Base-by-base conservation (phyloP, 805 yeast species). In the Candida cerambycidarum region DNA sequence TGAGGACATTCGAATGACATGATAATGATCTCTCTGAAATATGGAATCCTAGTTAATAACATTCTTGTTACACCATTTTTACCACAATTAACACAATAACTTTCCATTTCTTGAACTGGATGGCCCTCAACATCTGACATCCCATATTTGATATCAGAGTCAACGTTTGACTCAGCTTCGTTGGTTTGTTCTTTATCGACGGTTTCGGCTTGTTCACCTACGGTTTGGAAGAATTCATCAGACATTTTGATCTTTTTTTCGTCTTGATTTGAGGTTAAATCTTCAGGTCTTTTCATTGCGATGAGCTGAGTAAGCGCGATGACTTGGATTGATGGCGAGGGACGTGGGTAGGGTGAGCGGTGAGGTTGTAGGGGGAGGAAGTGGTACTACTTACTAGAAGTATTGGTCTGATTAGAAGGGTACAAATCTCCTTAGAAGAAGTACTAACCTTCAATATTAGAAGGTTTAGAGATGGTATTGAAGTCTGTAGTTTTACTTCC, bases 1-100 rank as follows among this genome's bases (percentile, higher is more conserved):
- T 90, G 97, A 19, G 93, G 92, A 65, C 99, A 93, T 52, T 83
- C 87, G 63, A 93, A 93, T 1, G 97, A 89, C 95, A 93, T 92
- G 44, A 93, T 62, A 39, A 93, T 85, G 40, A 93, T 80, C 62
- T 93, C 97, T 50, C 90, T 74, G 69, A 93, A 93, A 56, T 73
- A 89, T 14, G 99, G 99, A 55, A 93, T 93, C 41, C 81, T 75
- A 11, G 99, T 93, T 56, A 93, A 71, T 32, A 93, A 71, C 61
- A 93, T 63, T 52, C 95, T 71, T 4, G 99, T 93, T 41, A 73
- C 73, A 45, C 99, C 99, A 44, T 80, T 76, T 52, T 92, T 71
- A 49, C 83, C 86, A 65, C 99, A 93, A 71, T 87, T 88, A 97
- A 93, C 90, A 71, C 99, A 93, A 30, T 93, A 68, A 7, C 97